Percentiles rank a stretch among this genome's conserved stretches.
These are phyloP conservation scores for Bruguiera gymnorhiza DNA, from an alignment of 345 rosid genomes.

Conservation along the genomic window DNA sequence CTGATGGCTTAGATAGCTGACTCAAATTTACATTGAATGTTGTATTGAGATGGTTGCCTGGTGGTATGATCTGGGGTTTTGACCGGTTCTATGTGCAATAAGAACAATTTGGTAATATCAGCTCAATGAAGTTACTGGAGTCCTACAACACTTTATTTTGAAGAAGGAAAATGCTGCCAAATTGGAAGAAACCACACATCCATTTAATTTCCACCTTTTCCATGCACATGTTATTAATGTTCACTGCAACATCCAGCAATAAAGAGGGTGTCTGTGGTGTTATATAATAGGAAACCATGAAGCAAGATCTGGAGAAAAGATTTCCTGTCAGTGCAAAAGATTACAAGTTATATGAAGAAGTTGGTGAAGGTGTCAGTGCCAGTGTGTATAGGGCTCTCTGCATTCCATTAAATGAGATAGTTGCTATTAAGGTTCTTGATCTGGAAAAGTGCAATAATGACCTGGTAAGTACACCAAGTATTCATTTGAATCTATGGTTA, in stretches of 20 bases:
- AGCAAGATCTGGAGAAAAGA: constrained; percentile 53
- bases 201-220: constrained; percentile 28
- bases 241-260: constrained; percentile 26
- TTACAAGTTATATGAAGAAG: constrained; percentile 82
- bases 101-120: background rate
- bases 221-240: constrained; percentile 26
- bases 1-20: background rate
- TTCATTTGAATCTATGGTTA: constrained; percentile 9
- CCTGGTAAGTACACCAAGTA: constrained; percentile 47
- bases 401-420: constrained; percentile 75
- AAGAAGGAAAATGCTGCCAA: constrained; percentile 50
- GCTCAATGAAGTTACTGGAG: constrained; percentile 26
- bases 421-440: constrained; percentile 96
- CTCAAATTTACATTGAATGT: background rate
- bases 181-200: constrained; percentile 64
- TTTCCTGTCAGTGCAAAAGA: constrained; percentile 71
- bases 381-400: constrained; percentile 88
- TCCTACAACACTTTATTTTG: constrained; percentile 20
- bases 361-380: constrained; percentile 98
- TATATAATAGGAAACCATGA: constrained; percentile 51
- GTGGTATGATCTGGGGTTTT: background rate
- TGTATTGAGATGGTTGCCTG: background rate
- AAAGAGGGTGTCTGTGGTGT: constrained; percentile 41
- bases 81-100: constrained; percentile 9
- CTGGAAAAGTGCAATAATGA: constrained; percentile 94